Percentiles rank a stretch among this genome's conserved stretches.
These are phyloP conservation scores for Hypoxylon trugodes DNA, from an alignment of 495 filamentous ascomycete genomes.

Conservation along the genomic window DNA sequence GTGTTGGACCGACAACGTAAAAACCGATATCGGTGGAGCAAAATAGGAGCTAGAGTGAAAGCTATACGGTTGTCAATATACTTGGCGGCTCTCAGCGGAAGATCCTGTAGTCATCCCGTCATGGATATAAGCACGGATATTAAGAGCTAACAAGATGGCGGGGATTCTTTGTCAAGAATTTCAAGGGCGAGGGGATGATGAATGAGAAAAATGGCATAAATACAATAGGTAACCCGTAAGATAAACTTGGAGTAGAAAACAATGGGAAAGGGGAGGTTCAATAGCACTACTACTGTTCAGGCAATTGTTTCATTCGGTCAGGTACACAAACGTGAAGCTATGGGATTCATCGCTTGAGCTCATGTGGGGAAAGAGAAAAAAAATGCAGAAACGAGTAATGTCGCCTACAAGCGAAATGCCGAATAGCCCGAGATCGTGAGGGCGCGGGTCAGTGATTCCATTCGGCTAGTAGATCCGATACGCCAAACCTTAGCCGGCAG, in stretches of 20 bases:
- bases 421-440: slow-evolving; percentile 28
- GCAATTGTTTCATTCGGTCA: too few species aligned
- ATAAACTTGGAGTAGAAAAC: not conserved
- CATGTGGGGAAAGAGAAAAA: slow-evolving; percentile 26
- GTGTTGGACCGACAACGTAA: not conserved
- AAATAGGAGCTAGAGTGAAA: not conserved
- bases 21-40: slow-evolving; percentile 29
- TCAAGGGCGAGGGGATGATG: slow-evolving; percentile 2
- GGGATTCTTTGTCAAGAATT: slow-evolving; percentile 5
- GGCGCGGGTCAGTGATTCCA: slow-evolving; percentile 26
- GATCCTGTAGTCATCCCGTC: not conserved
- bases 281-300: not conserved
- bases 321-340: slow-evolving; percentile 5
- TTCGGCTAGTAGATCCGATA: slow-evolving; percentile 27
- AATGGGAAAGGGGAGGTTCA: not conserved
- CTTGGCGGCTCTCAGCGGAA: not conserved
- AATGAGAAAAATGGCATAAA: slow-evolving; percentile 2
- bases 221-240: not conserved
- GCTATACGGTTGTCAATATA: not conserved
- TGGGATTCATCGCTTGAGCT: slow-evolving; percentile 13
- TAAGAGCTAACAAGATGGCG: slow-evolving; percentile 5
- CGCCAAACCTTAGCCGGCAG: slow-evolving; percentile 23
- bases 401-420: slow-evolving; percentile 14
- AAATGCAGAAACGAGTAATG: slow-evolving; percentile 15
- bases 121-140: not conserved